Evolutionary conservation across 768 basidiomycete species (phyloP), one percentile per base, ranked within the genome.

Genomic region (Cystobasidium tubakii): DNA sequence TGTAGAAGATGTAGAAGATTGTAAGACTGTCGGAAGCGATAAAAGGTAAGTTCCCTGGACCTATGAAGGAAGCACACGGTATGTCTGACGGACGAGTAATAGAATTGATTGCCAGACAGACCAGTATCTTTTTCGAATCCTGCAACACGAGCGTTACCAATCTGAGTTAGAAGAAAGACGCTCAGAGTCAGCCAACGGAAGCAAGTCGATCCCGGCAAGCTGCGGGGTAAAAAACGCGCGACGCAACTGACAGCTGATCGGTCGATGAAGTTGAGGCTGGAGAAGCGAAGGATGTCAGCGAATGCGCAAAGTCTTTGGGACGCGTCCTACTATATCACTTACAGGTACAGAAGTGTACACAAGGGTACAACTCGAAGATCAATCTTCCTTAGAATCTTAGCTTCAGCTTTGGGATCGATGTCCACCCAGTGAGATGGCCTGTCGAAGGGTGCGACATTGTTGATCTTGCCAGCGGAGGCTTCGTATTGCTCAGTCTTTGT

Each of bases 1-100:
- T 70, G 29, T 53, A 66, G 53, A 46, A 34, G 29, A 65, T 65
- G 73, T 74, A 74, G 50, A 74, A 74, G 34, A 74, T 54, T 33
- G 73, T 67, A 29, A 74, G 50, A 39, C 31, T 33, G 25, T 34
- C 4, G 42, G 19, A 29, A 10, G 27, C n/a, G 44, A 19, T 17
- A 44, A 54, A 46, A 46, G 29, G 13, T 46, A 43, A 6, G 36
- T 43, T 19, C 6, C 65, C 50, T 67, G 29, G n/a, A n/a, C n/a
- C n/a, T n/a, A n/a, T n/a, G n/a, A n/a, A n/a, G n/a, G n/a, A n/a
- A n/a, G n/a, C n/a, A n/a, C n/a, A n/a, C n/a, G n/a, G n/a, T n/a
- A n/a, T n/a, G n/a, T n/a, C n/a, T n/a, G 46, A 50, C 46, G 9
- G 7, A 50, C 46, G 57, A 60, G 27, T 55, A 33, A n/a, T 54